A percentile compares a stretch with the other conserved stretches of the same genome.
phyloP scores from a whole-genome alignment of 2,329 filamentous ascomycete genomes.

The Trichoderma semiorbis region DNA sequence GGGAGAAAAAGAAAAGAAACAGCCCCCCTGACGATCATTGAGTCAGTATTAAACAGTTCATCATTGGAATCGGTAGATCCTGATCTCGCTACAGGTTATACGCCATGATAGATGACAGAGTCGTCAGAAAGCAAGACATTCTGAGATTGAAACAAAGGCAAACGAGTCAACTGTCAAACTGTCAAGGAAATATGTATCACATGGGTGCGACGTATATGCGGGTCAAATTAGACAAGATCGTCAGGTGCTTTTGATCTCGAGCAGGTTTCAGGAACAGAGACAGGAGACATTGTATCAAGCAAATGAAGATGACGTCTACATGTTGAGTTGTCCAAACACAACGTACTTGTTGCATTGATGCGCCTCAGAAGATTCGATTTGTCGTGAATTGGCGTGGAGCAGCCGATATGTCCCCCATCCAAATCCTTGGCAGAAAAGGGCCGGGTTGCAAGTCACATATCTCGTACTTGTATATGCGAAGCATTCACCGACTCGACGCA shows the following conservation, averaged over 20 bases:
- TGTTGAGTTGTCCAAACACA: neutral
- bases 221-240: conserved; percentile 5
- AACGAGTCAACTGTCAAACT: neutral
- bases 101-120: neutral
- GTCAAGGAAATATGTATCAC: neutral
- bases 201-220: neutral
- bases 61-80: neutral
- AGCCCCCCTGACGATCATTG: conserved; percentile 6
- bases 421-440: neutral
- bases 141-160: neutral
- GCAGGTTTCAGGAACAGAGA: neutral
- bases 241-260: neutral
- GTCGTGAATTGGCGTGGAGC: neutral
- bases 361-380: neutral
- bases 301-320: neutral
- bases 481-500: neutral
- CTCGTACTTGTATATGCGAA: neutral
- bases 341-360: neutral
- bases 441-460: neutral
- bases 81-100: conserved; percentile 1
- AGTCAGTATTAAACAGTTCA: neutral
- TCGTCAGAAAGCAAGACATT: neutral
- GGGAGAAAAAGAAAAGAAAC: neutral
- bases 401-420: neutral
- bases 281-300: neutral